These are phyloP conservation scores for Powellomyces hirtus DNA, from an alignment of 192 early-diverging fungal species.

Conservation along the genomic window DNA sequence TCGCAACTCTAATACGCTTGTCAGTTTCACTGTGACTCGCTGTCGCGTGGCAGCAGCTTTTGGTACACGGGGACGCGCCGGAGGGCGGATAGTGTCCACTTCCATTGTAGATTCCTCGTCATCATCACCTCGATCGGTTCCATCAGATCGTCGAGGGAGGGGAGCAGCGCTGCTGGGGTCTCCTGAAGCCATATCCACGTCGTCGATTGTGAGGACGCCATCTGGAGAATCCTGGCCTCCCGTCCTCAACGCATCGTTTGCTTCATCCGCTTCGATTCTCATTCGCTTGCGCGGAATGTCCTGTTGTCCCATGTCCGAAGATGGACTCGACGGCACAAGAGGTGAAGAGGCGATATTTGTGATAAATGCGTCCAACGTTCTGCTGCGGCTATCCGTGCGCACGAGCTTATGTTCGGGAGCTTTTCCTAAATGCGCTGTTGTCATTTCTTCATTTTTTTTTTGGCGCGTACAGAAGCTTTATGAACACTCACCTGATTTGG, in stretches of 20 bases:
- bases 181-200: no score
- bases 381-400: conserved; percentile 78
- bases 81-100: not conserved
- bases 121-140: not conserved
- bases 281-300: not conserved
- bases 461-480: no score
- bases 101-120: not conserved
- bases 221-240: not conserved
- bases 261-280: not conserved
- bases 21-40: conserved; percentile 72
- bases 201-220: no score
- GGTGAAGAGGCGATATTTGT: conserved; percentile 17
- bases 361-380: conserved; percentile 74
- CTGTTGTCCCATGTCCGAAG: not conserved
- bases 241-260: not conserved
- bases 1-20: conserved; percentile 75
- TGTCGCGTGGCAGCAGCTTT: not conserved
- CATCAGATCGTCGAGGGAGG: not conserved
- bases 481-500: no score
- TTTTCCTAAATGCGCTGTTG: no score
- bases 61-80: not conserved
- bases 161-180: not conserved
- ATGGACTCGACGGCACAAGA: not conserved
- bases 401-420: conserved; percentile 72
- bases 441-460: no score